phyloP scores from a whole-genome alignment of 1,284 basidiomycete species.

The Pseudozyma hubeiensis region DNA sequence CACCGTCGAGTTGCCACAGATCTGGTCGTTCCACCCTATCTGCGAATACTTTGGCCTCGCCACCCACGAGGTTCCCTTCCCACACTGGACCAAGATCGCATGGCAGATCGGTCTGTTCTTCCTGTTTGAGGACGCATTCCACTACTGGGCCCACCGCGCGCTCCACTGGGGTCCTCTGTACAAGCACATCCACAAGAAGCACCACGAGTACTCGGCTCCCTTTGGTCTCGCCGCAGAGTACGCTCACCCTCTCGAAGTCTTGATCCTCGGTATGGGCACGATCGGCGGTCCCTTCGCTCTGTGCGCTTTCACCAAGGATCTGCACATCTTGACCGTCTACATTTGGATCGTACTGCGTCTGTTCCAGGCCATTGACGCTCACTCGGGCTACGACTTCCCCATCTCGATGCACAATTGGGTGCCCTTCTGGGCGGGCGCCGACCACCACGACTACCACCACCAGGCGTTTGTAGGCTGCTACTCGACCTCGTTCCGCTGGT shows the following conservation, averaged over 20 bases:
- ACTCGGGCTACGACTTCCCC: slow-evolving; percentile 85
- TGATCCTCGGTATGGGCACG: slow-evolving; percentile 87
- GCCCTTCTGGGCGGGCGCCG: slow-evolving; percentile 98
- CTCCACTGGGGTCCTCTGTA: slow-evolving; percentile 91
- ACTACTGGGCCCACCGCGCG: slow-evolving; percentile 82
- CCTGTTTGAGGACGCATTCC: slow-evolving; percentile 94
- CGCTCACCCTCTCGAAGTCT: slow-evolving; percentile 91
- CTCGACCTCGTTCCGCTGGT: slow-evolving; percentile 67
- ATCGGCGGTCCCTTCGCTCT: slow-evolving; percentile 89
- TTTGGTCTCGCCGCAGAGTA: slow-evolving; percentile 98
- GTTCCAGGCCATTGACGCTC: slow-evolving; percentile 97
- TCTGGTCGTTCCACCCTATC: slow-evolving; percentile 95
- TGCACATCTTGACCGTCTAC: slow-evolving; percentile 91
- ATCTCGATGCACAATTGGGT: slow-evolving; percentile 90
- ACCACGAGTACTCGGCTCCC: slow-evolving; percentile 97
- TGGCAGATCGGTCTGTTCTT: slow-evolving; percentile 92
- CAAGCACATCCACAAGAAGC: slow-evolving; percentile 92
- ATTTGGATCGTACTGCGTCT: slow-evolving; percentile 92
- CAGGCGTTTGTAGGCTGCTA: slow-evolving; percentile 65
- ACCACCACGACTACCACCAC: slow-evolving; percentile 81
- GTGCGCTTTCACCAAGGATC: slow-evolving; percentile 74
- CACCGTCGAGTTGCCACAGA: slow-evolving; percentile 93
- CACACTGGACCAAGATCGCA: slow-evolving; percentile 70
- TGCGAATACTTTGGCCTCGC: slow-evolving; percentile 89
- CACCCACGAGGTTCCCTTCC: slow-evolving; percentile 93